These are phyloP conservation scores for Exophiala sideris DNA, from an alignment of 2,329 filamentous ascomycete species.

Conservation along the genomic window DNA sequence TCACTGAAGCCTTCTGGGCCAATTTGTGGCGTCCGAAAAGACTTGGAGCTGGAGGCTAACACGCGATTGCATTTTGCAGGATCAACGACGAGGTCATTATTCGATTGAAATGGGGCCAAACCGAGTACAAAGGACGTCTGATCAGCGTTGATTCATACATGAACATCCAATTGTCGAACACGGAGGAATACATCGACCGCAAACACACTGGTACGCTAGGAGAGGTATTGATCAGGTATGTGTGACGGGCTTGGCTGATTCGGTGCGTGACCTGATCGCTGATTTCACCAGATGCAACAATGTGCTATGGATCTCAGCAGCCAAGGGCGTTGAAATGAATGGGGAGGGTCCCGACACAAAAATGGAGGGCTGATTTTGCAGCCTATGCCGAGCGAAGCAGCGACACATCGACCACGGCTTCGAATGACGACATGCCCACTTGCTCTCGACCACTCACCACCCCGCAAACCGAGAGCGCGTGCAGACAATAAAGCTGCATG, in stretches of 20 bases:
- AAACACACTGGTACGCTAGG: conserved; percentile 81
- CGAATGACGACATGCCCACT: not conserved
- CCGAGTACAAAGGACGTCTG: conserved; percentile 91
- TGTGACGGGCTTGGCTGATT: conserved; percentile 1
- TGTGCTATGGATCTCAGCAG: conserved; percentile 81
- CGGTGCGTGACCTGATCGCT: conserved; percentile 1
- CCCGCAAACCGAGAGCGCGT: not conserved
- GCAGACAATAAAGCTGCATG: not conserved
- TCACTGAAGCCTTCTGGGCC: conserved; percentile 16
- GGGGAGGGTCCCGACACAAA: conserved; percentile 27
- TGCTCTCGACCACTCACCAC: not conserved
- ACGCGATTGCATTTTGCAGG: conserved; percentile 40
- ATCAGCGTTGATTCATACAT: conserved; percentile 97
- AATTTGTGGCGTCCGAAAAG: not conserved
- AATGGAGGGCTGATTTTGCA: conserved; percentile 27
- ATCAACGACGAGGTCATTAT: conserved; percentile 89
- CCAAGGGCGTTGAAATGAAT: conserved; percentile 50
- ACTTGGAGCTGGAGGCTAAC: conserved; percentile 20
- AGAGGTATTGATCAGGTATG: conserved; percentile 84
- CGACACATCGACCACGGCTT: not conserved
- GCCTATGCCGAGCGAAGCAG: not conserved
- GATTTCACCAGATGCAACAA: conserved; percentile 70
- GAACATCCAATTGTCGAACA: conserved; percentile 90
- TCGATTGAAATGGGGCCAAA: conserved; percentile 95
- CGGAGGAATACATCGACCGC: conserved; percentile 87